Evolutionary conservation across 2,329 filamentous ascomycete species (phyloP), one percentile per base, ranked within the genome.

Genomic region (Graphilbum ipis-grandicollis): DNA sequence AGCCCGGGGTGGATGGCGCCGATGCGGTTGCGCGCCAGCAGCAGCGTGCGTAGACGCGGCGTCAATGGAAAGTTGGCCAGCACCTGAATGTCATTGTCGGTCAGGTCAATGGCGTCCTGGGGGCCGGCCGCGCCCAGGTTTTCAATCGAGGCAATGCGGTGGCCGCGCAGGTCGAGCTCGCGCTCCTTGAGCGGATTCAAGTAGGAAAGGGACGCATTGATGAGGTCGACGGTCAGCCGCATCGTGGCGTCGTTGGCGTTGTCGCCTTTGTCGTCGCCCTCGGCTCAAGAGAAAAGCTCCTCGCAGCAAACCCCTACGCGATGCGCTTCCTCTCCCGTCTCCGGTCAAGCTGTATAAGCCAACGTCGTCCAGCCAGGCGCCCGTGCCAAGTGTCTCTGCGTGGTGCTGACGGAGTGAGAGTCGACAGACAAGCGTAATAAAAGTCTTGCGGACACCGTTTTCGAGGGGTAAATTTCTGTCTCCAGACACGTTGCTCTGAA

Each of bases 131-230:
- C 82, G 66, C 90, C 90, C 62, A 98, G 62, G 60, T 98, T 98
- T 68, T 98, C 90, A 65, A 98, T 93, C 43, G 79, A 73, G 51
- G 88, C 84, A 57, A 98, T 96, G 65, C 92, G 86, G 65, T 96
- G 86, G 65, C 90, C 90, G 93, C 90, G 78, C 52, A 98, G 83
- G 68, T 96, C 86, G 58, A 98, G 75, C 73, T 98, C 90, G 60
- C 90, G 84, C 71, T 98, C 90, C 65, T 90, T 93, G 59, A 98
- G 73, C 57, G 88, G 86, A 63, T 96, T 98, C 62, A 96, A 80
- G 70, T 94, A 98, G 58, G 88, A 94, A 49, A 93, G 79, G 55
- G 90, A 93, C 59, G 75, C 77, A 60, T 84, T 75, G 63, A 98
- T 92, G 53, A 96, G 76, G 59, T 96, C 90, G 49, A 83, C 78